These are phyloP conservation scores for Trichoderma sp. DNA, from an alignment of 2,329 filamentous ascomycete genomes.

Conservation along the genomic window DNA sequence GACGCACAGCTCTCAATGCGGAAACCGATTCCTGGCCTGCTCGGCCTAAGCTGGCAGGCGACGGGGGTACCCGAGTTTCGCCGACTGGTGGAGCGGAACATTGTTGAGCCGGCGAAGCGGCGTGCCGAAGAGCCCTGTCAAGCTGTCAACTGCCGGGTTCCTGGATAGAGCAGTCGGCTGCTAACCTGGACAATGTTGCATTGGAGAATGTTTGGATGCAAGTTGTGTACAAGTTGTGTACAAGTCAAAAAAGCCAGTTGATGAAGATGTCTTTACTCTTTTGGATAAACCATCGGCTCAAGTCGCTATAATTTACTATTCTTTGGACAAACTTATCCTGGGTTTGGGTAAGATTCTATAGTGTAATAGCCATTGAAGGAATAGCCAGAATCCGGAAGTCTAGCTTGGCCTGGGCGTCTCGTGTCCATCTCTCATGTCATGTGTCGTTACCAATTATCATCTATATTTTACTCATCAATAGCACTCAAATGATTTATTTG, in stretches of 20 bases:
- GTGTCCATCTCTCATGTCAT: not conserved
- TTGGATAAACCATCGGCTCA: not conserved
- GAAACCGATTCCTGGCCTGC: conserved; percentile 29
- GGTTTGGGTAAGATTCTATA: not conserved
- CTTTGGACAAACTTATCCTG: not conserved
- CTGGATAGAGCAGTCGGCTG: not conserved
- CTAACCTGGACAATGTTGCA: not conserved
- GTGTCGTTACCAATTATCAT: not conserved
- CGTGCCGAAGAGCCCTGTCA: conserved; percentile 20
- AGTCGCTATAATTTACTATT: not conserved
- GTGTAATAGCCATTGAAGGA: not conserved
- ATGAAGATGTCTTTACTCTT: not conserved
- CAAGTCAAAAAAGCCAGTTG: not conserved
- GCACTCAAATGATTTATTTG: not conserved
- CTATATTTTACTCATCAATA: not conserved
- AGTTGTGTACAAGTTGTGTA: not conserved
- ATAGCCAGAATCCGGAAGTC: conserved; percentile 16
- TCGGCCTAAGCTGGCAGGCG: conserved; percentile 16
- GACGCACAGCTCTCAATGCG: conserved; percentile 32
- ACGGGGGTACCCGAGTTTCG: conserved; percentile 32
- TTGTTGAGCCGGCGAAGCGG: conserved; percentile 5
- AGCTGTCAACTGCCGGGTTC: not conserved
- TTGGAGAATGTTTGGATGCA: not conserved
- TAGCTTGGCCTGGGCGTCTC: not conserved
- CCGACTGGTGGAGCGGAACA: conserved; percentile 29